Evolutionary conservation across 2,329 filamentous ascomycete species (phyloP).

Genomic region (Sordariomycetes sp.): DNA sequence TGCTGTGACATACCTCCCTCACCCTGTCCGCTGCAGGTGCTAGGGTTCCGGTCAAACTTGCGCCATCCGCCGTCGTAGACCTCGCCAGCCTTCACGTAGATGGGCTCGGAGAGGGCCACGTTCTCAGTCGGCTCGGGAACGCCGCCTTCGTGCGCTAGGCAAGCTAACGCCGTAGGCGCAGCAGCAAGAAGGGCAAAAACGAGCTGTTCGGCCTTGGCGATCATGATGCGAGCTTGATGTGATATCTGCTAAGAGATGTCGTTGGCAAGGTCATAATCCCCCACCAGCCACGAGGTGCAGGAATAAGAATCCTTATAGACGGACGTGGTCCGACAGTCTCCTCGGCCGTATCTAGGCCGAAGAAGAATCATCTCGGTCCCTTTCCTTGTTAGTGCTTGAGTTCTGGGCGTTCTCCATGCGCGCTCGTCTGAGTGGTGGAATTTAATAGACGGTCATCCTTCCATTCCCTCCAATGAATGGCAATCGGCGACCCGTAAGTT

Average conservation of each 20-base stretch:
- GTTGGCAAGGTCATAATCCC: not conserved
- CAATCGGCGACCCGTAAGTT: too few relatives aligned
- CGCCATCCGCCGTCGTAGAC: constrained; percentile 21
- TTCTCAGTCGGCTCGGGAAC: constrained; percentile 15
- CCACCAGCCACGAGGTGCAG: not conserved
- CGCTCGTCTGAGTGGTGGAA: not conserved
- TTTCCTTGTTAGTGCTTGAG: not conserved
- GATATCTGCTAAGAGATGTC: not conserved
- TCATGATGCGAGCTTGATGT: not conserved
- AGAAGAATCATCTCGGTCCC: not conserved
- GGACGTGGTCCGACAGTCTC: not conserved
- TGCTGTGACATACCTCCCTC: constrained; percentile 18
- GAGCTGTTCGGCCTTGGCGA: not conserved
- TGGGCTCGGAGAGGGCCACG: constrained; percentile 17
- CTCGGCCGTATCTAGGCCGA: not conserved
- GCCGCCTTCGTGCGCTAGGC: constrained; percentile 16
- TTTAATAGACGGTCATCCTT: not conserved
- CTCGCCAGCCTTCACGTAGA: constrained; percentile 17
- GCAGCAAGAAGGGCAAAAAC: constrained; percentile 5
- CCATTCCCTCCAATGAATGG: not conserved
- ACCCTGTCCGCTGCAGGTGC: constrained; percentile 14
- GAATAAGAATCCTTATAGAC: not conserved
- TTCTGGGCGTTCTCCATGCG: not conserved
- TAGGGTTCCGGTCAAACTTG: constrained; percentile 23
- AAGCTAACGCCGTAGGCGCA: constrained; percentile 11